These are phyloP conservation scores for Xylaria sp. DNA, from an alignment of 2,329 filamentous ascomycete genomes.

Conservation along the genomic window DNA sequence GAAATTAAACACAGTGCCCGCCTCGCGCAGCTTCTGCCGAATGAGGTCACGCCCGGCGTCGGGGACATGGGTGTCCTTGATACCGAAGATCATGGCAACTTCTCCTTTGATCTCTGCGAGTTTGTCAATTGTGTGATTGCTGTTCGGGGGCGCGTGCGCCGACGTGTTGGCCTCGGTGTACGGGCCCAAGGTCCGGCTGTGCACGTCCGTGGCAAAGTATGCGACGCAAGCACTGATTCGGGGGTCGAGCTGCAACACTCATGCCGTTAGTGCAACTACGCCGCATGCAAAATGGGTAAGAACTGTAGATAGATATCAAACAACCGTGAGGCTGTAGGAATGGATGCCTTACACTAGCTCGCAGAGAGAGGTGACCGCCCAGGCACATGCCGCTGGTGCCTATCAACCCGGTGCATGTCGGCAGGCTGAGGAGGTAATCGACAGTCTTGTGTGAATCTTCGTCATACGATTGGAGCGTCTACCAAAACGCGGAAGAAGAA, in stretches of 20 bases:
- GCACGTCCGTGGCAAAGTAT: constrained; percentile 93
- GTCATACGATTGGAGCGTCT: constrained; percentile 86
- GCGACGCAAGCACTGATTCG: constrained; percentile 78
- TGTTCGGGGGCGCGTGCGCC: constrained; percentile 44
- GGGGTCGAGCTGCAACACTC: constrained; percentile 63
- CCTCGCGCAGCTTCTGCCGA: constrained; percentile 78
- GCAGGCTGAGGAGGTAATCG: constrained; percentile 71
- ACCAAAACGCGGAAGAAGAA: constrained; percentile 5
- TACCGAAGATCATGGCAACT: constrained; percentile 87
- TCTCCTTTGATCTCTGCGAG: constrained; percentile 75
- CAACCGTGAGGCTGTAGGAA: background rate
- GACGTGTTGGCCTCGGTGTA: constrained; percentile 55
- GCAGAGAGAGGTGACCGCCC: constrained; percentile 81
- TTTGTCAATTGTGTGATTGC: constrained; percentile 58
- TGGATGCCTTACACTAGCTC: constrained; percentile 53
- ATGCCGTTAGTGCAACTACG: constrained; percentile 6
- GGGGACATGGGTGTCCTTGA: constrained; percentile 89
- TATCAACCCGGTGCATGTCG: constrained; percentile 81
- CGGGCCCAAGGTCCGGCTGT: constrained; percentile 76
- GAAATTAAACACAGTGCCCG: constrained; percentile 76
- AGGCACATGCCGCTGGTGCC: constrained; percentile 90
- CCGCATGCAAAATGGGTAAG: background rate
- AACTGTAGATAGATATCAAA: background rate
- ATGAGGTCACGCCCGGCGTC: constrained; percentile 83
- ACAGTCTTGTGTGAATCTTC: constrained; percentile 73